These are phyloP conservation scores for Zea mays DNA, from an alignment of 176 grass and related monocot species.

Conservation along the genomic window DNA sequence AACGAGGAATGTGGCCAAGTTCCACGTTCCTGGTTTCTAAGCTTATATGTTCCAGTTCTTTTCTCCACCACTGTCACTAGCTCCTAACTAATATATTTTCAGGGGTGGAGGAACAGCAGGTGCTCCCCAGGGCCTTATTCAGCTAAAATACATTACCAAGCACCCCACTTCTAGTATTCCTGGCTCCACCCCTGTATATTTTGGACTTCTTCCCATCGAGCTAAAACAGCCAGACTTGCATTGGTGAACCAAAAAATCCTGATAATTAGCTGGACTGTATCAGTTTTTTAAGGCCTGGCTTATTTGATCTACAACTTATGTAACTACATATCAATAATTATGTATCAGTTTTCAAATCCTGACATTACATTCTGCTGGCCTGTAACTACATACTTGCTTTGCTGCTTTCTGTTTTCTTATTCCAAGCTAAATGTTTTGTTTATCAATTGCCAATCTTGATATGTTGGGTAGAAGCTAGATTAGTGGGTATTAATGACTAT, in stretches of 20 bases:
- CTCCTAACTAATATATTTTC: no score
- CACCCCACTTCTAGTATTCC: neutral
- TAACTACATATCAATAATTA: no score
- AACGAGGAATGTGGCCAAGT: no score
- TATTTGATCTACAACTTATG: conserved; percentile 29
- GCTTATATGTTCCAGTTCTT: neutral
- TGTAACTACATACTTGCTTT: neutral
- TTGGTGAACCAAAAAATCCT: conserved; percentile 12
- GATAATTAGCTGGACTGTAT: neutral
- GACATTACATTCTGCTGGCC: neutral
- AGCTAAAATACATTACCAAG: neutral
- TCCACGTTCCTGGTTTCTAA: no score
- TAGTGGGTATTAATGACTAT: conserved; percentile 15
- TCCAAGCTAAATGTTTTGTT: conserved; percentile 11
- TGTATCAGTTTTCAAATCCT: no score
- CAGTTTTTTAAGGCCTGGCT: neutral
- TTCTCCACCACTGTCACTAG: neutral
- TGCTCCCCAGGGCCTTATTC: neutral
- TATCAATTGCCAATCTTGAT: conserved; percentile 10
- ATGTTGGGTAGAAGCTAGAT: neutral
- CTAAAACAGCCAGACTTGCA: neutral
- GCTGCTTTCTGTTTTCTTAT: neutral
- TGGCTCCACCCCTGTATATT: neutral
- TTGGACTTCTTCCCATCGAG: neutral
- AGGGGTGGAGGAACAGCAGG: no score